phyloP scores from a whole-genome alignment of 1,284 basidiomycete species.

The Ustilago esculenta region DNA sequence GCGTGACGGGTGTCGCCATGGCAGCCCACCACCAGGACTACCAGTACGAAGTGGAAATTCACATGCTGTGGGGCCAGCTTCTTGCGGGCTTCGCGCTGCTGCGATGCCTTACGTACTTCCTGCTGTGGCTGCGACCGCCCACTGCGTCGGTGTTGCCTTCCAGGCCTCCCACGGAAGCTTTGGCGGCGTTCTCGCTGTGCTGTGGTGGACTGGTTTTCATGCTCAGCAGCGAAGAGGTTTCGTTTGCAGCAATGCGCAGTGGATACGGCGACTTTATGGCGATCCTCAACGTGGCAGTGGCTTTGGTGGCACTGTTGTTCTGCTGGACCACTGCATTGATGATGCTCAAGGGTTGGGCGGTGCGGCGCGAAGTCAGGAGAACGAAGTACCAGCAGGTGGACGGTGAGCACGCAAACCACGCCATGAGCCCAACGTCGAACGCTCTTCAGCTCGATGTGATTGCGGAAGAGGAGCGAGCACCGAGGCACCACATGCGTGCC shows the following conservation, averaged over 20 bases:
- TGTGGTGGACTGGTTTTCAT: constrained; percentile 91
- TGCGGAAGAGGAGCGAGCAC: constrained; percentile 6
- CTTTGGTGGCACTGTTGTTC: constrained; percentile 58
- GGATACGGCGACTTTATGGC: constrained; percentile 80
- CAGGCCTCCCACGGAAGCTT: constrained; percentile 91
- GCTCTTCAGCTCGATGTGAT: constrained; percentile 16
- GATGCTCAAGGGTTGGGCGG: constrained; percentile 61
- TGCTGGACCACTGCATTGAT: constrained; percentile 55
- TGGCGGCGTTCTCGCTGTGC: constrained; percentile 86
- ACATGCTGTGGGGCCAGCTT: constrained; percentile 89
- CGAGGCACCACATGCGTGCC: constrained; percentile 35
- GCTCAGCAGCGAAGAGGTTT: constrained; percentile 88
- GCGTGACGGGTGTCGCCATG: constrained; percentile 93
- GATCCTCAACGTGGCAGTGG: constrained; percentile 60
- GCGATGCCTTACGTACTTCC: constrained; percentile 89
- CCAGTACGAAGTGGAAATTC: constrained; percentile 82
- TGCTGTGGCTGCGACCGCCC: constrained; percentile 81
- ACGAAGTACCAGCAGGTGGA: not conserved
- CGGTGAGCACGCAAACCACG: not conserved
- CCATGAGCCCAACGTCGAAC: not conserved
- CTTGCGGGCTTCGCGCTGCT: constrained; percentile 81
- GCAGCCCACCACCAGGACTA: constrained; percentile 92
- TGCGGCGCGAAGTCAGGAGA: constrained; percentile 39
- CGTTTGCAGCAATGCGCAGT: constrained; percentile 88
- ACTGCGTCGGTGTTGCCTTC: constrained; percentile 75